phyloP scores from a whole-genome alignment of 2,329 filamentous ascomycete species.

The Trichoderma sp. region DNA sequence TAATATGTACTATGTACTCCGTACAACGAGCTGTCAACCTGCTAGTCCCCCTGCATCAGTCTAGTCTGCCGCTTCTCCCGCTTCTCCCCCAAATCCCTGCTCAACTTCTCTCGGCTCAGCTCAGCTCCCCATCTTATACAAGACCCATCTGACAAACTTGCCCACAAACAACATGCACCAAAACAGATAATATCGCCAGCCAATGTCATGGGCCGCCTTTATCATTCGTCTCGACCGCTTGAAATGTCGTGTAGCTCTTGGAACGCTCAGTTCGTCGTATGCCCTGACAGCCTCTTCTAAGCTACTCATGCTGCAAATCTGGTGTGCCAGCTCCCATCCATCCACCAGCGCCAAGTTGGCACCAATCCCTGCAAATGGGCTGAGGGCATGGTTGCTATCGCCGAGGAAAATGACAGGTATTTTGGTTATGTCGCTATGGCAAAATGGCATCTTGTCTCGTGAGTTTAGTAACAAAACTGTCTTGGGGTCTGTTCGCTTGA shows the following conservation, averaged over 20 bases:
- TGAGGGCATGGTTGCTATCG: constrained; percentile 49
- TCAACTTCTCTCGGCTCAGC: no score
- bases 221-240: constrained; percentile 24
- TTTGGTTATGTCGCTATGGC: constrained; percentile 29
- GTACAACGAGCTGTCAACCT: background rate
- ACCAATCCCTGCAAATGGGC: constrained; percentile 47
- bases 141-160: constrained; percentile 24
- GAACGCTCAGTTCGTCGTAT: constrained; percentile 35
- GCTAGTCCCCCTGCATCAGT: background rate
- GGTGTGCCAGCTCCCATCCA: constrained; percentile 45
- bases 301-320: constrained; percentile 31
- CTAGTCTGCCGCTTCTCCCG: background rate
- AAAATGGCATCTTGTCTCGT: constrained; percentile 43
- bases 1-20: no score
- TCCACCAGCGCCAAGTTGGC: constrained; percentile 48
- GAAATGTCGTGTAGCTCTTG: constrained; percentile 29
- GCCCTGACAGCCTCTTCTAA: constrained; percentile 29
- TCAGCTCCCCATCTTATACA: constrained; percentile 19
- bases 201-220: constrained; percentile 18
- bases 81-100: background rate
- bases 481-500: constrained; percentile 37
- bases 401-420: constrained; percentile 44
- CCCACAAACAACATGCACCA: constrained; percentile 24
- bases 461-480: constrained; percentile 36
- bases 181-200: constrained; percentile 2